phyloP scores from a whole-genome alignment of 306 rosid genomes.

The Lupinus albus region DNA sequence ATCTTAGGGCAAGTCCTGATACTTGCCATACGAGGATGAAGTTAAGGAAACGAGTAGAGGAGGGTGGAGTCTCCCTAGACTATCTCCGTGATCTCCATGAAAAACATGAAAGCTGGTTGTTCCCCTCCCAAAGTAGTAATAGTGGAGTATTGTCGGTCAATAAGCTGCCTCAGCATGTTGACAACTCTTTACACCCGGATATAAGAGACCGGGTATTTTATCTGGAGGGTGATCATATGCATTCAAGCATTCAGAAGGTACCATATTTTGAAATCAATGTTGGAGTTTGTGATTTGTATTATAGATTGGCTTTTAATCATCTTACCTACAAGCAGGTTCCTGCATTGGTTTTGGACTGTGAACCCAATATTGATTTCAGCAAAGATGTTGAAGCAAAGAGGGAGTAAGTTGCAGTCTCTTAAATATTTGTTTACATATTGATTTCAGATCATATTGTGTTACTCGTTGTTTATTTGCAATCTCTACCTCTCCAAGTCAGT shows the following conservation, averaged over 20 bases:
- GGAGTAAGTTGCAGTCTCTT: conserved; percentile 60
- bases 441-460: too few relatives aligned
- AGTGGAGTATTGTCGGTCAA: conserved; percentile 76
- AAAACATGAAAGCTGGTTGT: conserved; percentile 97
- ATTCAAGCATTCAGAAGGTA: conserved; percentile 97
- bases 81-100: conserved; percentile 85
- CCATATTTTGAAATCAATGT: conserved; percentile 22
- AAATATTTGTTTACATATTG: conserved; percentile 22
- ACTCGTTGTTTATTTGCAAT: neutral
- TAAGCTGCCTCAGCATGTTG: conserved; percentile 66
- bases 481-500: neutral
- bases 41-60: conserved; percentile 79
- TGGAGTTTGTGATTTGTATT: conserved; percentile 17
- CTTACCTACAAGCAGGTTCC: conserved; percentile 71
- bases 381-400: conserved; percentile 92
- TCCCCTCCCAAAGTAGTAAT: conserved; percentile 77
- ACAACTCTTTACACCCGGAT: conserved; percentile 79
- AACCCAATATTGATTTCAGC: conserved; percentile 97
- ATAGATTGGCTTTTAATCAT: conserved; percentile 18
- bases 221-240: conserved; percentile 96
- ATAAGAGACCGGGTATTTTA: conserved; percentile 90
- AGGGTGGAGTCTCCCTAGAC: conserved; percentile 85
- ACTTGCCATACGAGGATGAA: conserved; percentile 94
- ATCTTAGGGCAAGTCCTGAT: conserved; percentile 98
- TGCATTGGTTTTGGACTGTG: conserved; percentile 96